These are phyloP conservation scores for Fusarium devonianum DNA, from an alignment of 2,329 filamentous ascomycete species.

Conservation along the genomic window DNA sequence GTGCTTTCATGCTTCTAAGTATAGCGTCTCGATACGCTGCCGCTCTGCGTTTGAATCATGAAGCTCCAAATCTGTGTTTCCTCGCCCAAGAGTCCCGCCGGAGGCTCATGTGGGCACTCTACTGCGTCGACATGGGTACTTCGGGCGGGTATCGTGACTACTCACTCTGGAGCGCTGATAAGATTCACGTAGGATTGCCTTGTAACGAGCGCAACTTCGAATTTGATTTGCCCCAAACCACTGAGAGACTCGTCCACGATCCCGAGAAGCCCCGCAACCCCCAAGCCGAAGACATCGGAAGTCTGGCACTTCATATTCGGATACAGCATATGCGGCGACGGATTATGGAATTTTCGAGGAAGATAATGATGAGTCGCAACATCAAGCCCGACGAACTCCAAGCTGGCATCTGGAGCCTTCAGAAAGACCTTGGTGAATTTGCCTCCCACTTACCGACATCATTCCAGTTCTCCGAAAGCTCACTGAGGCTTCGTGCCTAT, in stretches of 20 bases:
- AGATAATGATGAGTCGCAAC: slow-evolving; percentile 47
- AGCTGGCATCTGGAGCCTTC: slow-evolving; percentile 53
- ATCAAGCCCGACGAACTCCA: slow-evolving; percentile 54
- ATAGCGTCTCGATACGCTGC: slow-evolving; percentile 53
- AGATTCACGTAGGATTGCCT: slow-evolving; percentile 52
- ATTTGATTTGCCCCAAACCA: slow-evolving; percentile 63
- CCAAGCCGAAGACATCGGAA: slow-evolving; percentile 60
- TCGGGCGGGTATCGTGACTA: slow-evolving; percentile 55
- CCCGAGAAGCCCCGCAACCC: slow-evolving; percentile 48
- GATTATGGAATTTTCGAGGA: slow-evolving; percentile 62
- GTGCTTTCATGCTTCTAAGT: slow-evolving; percentile 55
- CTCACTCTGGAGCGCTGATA: slow-evolving; percentile 52
- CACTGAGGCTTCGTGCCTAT: slow-evolving; percentile 62
- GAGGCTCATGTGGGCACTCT: slow-evolving; percentile 55
- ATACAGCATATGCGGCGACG: slow-evolving; percentile 62
- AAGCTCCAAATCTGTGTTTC: slow-evolving; percentile 50
- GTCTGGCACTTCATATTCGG: slow-evolving; percentile 63
- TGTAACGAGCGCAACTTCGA: slow-evolving; percentile 58
- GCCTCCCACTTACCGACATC: slow-evolving; percentile 61
- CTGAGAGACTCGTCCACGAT: slow-evolving; percentile 58
- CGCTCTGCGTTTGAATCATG: slow-evolving; percentile 54
- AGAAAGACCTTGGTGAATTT: slow-evolving; percentile 60
- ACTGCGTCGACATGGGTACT: slow-evolving; percentile 52
- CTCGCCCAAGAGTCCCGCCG: slow-evolving; percentile 53
- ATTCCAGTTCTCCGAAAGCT: slow-evolving; percentile 65